A percentile compares a stretch with the other conserved stretches of the same genome.
Evolutionary conservation across 805 yeast genomes (phyloP).

Genomic region (Priceomyces carsonii): DNA sequence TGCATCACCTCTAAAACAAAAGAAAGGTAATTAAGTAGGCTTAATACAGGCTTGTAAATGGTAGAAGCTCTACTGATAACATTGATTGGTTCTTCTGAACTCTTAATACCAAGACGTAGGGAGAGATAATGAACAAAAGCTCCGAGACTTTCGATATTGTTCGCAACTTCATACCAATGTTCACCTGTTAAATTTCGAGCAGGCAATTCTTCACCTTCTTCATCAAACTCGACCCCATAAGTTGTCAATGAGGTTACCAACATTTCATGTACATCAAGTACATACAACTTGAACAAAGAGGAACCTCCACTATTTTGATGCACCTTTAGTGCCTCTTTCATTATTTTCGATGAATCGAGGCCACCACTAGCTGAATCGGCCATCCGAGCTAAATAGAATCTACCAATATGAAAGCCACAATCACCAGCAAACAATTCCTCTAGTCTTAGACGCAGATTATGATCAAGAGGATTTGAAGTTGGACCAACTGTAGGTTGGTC

Average conservation of each 20-base stretch:
- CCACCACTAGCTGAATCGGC: constrained; percentile 37
- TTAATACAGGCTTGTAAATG: constrained; percentile 26
- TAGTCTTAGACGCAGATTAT: constrained; percentile 32
- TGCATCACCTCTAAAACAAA: constrained; percentile 27
- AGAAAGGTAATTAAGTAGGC: constrained; percentile 30
- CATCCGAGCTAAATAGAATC: constrained; percentile 40
- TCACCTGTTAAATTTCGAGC: constrained; percentile 9
- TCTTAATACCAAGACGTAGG: constrained; percentile 18
- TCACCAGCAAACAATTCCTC: constrained; percentile 41
- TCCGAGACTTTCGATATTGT: constrained; percentile 26
- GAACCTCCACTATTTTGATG: constrained; percentile 7
- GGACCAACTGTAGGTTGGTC: constrained; percentile 31
- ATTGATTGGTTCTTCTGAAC: constrained; percentile 2
- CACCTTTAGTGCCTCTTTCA: constrained; percentile 24
- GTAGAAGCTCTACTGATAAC: constrained; percentile 17
- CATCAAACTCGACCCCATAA: constrained; percentile 38
- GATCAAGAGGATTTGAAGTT: constrained; percentile 35
- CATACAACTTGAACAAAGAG: constrained; percentile 39
- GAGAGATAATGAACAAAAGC: constrained; percentile 26
- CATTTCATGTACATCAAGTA: constrained; percentile 39
- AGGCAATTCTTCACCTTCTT: constrained; percentile 27
- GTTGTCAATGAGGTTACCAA: constrained; percentile 24
- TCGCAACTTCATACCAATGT: constrained; percentile 39
- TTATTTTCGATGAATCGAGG: constrained; percentile 31
- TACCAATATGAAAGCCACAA: constrained; percentile 39